These are phyloP conservation scores for Vigna radiata DNA, from an alignment of 306 rosid genomes.

Conservation along the genomic window DNA sequence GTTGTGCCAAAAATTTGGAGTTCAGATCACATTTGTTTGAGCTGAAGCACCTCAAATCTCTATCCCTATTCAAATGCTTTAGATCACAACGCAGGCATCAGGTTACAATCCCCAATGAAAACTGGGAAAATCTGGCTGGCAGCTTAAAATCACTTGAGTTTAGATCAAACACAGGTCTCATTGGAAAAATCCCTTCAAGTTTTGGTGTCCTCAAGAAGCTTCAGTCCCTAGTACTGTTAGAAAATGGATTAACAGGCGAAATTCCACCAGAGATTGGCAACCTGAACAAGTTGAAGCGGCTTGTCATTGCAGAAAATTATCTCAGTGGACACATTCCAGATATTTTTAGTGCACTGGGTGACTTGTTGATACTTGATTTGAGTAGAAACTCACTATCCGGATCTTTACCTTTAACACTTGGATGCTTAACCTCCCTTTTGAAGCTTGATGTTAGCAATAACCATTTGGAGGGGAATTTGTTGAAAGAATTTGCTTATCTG, in stretches of 20 bases:
- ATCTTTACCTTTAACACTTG: slow-evolving; percentile 57
- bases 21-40: slow-evolving; percentile 68
- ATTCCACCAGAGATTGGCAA: slow-evolving; percentile 64
- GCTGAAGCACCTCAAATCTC: slow-evolving; percentile 65
- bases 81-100: slow-evolving; percentile 51
- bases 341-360: slow-evolving; percentile 50
- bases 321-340: slow-evolving; percentile 64
- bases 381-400: slow-evolving; percentile 75
- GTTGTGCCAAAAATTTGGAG: slow-evolving; percentile 57
- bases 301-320: slow-evolving; percentile 67
- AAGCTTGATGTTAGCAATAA: slow-evolving; percentile 85
- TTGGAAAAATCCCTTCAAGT: slow-evolving; percentile 63
- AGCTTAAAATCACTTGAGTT: slow-evolving; percentile 80
- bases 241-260: slow-evolving; percentile 67
- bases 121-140: slow-evolving; percentile 70
- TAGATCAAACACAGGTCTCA: slow-evolving; percentile 70
- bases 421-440: slow-evolving; percentile 65
- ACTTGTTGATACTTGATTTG: slow-evolving; percentile 74
- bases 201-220: slow-evolving; percentile 70
- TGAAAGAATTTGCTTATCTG: slow-evolving; percentile 51
- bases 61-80: slow-evolving; percentile 79
- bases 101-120: slow-evolving; percentile 53
- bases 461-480: slow-evolving; percentile 58
- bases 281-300: slow-evolving; percentile 61
- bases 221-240: slow-evolving; percentile 66